Conservation (phyloP, 257 asterid genomes). For the Fraxinus quadrangulata region DNA sequence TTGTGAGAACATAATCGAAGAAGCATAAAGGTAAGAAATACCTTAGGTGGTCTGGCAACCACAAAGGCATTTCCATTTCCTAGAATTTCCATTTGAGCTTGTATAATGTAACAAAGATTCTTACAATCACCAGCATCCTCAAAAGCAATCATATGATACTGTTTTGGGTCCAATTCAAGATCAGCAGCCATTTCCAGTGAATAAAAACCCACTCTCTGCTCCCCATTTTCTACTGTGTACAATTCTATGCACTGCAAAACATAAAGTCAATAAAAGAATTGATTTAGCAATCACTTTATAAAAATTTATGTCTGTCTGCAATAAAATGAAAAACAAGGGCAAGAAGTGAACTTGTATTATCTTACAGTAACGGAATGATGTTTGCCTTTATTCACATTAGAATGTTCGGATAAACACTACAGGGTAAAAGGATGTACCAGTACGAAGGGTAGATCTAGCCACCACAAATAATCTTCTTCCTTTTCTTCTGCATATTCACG, state of each 20-base stretch:
- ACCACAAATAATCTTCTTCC: conserved; percentile 93
- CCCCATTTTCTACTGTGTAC: conserved; percentile 67
- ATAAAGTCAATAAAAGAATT: conserved; percentile 16
- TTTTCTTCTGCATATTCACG: conserved; percentile 81
- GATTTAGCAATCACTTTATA: conserved; percentile 15
- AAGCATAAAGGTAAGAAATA: conserved; percentile 28
- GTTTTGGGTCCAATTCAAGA: conserved; percentile 92
- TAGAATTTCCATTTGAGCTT: conserved; percentile 79
- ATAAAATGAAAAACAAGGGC: not conserved
- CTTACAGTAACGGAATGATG: conserved; percentile 1
- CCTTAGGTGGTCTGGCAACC: conserved; percentile 92
- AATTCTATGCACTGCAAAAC: conserved; percentile 78
- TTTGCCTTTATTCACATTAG: conserved; percentile 2
- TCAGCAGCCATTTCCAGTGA: conserved; percentile 96
- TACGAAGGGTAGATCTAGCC: conserved; percentile 87
- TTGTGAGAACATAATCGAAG: conserved; percentile 21
- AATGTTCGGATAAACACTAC: conserved; percentile 4
- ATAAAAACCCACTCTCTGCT: conserved; percentile 82
- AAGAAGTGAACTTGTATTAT: not conserved
- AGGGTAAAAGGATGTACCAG: conserved; percentile 48
- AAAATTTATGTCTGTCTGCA: not conserved
- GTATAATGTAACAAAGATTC: conserved; percentile 83
- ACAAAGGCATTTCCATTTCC: conserved; percentile 87
- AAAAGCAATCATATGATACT: conserved; percentile 78
- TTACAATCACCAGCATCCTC: conserved; percentile 90